Percentiles rank a stretch among this genome's conserved stretches.
These are phyloP conservation scores for Eurotiales sp. DNA, from an alignment of 2,329 filamentous ascomycete genomes.

Conservation along the genomic window DNA sequence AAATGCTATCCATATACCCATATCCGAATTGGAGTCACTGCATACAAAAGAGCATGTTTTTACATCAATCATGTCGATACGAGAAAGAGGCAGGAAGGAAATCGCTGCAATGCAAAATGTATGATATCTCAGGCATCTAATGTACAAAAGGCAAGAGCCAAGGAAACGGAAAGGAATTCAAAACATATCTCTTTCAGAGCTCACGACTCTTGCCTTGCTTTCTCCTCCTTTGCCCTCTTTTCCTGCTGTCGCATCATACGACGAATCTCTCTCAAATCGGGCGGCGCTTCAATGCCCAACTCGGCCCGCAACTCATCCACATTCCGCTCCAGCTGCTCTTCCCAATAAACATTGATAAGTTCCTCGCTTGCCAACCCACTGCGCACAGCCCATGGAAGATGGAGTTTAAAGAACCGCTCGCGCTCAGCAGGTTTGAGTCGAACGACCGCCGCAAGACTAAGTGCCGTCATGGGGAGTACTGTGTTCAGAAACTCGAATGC, in stretches of 20 bases:
- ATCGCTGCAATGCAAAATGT: slow-evolving; percentile 9
- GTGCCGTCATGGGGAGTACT: slow-evolving; percentile 86
- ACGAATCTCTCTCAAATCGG: slow-evolving; percentile 76
- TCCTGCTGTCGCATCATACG: slow-evolving; percentile 65
- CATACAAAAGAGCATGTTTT: not conserved
- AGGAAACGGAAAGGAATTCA: not conserved
- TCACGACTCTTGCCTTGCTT: not conserved
- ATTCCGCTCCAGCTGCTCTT: slow-evolving; percentile 83
- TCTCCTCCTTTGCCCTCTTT: slow-evolving; percentile 41
- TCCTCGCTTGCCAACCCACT: slow-evolving; percentile 76
- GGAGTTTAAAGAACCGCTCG: slow-evolving; percentile 58
- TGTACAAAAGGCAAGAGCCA: slow-evolving; percentile 5
- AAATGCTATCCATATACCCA: not conserved
- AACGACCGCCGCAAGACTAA: slow-evolving; percentile 71
- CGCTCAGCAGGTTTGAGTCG: slow-evolving; percentile 62
- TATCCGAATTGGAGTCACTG: not conserved
- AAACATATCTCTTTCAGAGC: not conserved
- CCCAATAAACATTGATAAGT: slow-evolving; percentile 96
- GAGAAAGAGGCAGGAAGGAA: not conserved
- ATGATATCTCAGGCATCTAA: slow-evolving; percentile 8
- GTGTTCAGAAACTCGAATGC: slow-evolving; percentile 97
- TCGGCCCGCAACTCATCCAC: slow-evolving; percentile 70
- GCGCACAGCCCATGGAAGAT: slow-evolving; percentile 84
- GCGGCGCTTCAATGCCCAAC: slow-evolving; percentile 81
- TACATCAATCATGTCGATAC: not conserved